Conservation (phyloP, 768 basidiomycete species). For the Dacryopinax spathularia region DNA sequence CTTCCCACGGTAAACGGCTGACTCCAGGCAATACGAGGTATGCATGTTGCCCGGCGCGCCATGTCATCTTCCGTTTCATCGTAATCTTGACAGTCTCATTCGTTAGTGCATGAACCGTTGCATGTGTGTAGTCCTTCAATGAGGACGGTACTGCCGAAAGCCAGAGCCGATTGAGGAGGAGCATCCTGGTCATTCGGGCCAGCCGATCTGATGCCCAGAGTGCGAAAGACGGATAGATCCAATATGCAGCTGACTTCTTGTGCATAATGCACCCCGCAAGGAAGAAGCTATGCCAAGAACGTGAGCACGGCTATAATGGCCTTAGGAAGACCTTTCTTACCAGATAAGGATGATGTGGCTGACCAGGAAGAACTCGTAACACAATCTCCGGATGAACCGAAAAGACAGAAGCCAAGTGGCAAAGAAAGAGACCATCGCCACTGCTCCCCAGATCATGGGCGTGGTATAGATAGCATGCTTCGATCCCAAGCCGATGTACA, state of each 20-base stretch:
- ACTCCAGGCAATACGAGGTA: slow-evolving; percentile 22
- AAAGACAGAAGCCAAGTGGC: background rate
- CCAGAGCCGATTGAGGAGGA: background rate
- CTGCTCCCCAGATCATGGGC: background rate
- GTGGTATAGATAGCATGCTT: background rate
- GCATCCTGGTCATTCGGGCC: background rate
- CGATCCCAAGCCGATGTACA: background rate
- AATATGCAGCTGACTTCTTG: background rate
- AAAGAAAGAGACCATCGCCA: background rate
- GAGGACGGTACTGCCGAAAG: background rate
- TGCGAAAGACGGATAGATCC: background rate
- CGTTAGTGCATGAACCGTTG: background rate
- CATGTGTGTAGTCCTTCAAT: background rate
- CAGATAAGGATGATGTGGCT: background rate
- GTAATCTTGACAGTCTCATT: slow-evolving; percentile 5
- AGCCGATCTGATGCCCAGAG: background rate
- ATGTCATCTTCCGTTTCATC: slow-evolving; percentile 13
- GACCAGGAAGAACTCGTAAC: background rate
- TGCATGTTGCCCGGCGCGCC: slow-evolving; percentile 22
- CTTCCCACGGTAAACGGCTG: slow-evolving; percentile 21
- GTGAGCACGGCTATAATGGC: background rate
- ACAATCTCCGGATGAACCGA: background rate
- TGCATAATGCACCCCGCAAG: background rate
- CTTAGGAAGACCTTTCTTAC: background rate
- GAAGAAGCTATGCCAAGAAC: background rate